Conservation (phyloP, 148 eudicot species). For the Drosera capensis region DNA sequence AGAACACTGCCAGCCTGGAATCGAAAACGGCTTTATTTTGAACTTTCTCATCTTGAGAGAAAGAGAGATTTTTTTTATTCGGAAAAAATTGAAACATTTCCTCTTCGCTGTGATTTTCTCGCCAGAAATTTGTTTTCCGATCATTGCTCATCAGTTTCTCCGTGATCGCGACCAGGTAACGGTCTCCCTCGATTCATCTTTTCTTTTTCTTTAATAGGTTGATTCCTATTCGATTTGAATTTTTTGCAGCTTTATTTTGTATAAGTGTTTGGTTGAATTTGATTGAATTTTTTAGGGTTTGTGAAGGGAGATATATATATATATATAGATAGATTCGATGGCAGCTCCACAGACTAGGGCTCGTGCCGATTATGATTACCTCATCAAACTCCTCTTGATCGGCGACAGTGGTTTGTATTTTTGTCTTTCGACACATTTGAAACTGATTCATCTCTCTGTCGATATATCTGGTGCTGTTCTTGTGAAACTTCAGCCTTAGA, state of each 20-base stretch:
- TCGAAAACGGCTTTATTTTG: too few relatives aligned
- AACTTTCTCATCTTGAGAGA: too few relatives aligned
- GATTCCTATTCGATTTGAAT: background rate
- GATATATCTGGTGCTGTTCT: constrained; percentile 1
- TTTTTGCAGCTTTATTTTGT: constrained; percentile 9
- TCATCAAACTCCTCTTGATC: constrained; percentile 75
- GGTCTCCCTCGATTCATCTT: too few relatives aligned
- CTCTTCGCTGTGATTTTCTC: too few relatives aligned
- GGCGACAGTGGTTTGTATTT: constrained; percentile 71
- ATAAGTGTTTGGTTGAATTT: background rate
- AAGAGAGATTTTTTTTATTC: too few relatives aligned
- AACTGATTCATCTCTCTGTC: constrained; percentile 1
- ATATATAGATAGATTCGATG: constrained; percentile 20
- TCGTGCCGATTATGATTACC: constrained; percentile 90
- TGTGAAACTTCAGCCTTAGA: constrained; percentile 1
- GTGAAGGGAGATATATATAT: constrained; percentile 3
- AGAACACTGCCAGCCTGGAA: too few relatives aligned
- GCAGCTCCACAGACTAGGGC: constrained; percentile 95
- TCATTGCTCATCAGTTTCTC: too few relatives aligned
- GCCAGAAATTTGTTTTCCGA: too few relatives aligned
- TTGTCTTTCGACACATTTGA: background rate
- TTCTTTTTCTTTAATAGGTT: background rate
- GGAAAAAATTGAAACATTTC: too few relatives aligned
- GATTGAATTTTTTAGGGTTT: constrained; percentile 18
- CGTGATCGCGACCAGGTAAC: too few relatives aligned